Evolutionary conservation across 352 stramenopile species (phyloP).

Genomic region (Phytophthora syringae): DNA sequence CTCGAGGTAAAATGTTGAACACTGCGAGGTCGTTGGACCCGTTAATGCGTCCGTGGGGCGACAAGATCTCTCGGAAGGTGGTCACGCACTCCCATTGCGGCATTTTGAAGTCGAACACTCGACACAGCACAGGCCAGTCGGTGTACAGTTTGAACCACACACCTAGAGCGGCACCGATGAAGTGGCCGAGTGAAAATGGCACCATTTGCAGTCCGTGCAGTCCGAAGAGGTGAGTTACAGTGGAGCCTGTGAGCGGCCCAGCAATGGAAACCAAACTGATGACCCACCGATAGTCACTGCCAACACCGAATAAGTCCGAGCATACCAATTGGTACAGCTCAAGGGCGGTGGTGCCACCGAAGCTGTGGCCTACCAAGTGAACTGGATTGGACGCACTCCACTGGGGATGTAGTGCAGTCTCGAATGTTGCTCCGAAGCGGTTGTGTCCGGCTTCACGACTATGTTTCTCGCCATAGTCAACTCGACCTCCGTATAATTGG

Average conservation of each 20-base stretch:
- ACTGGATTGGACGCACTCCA: conserved; percentile 64
- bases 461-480: conserved; percentile 70
- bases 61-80: conserved; percentile 42
- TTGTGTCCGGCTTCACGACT: conserved; percentile 39
- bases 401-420: conserved; percentile 39
- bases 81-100: conserved; percentile 25
- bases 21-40: conserved; percentile 54
- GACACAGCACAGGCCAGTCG: conserved; percentile 38
- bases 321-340: conserved; percentile 76
- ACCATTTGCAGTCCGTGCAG: conserved; percentile 32
- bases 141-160: conserved; percentile 58
- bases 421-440: conserved; percentile 52
- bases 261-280: conserved; percentile 55
- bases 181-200: conserved; percentile 36
- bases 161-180: conserved; percentile 33
- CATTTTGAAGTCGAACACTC: conserved; percentile 67
- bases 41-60: conserved; percentile 44
- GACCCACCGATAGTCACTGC: conserved; percentile 52
- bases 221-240: conserved; percentile 35
- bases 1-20: conserved; percentile 52
- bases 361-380: conserved; percentile 76
- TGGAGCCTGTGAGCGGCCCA: conserved; percentile 52
- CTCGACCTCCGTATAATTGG: conserved; percentile 55
- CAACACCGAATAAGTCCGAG: conserved; percentile 54
- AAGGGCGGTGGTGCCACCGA: conserved; percentile 67